These are phyloP conservation scores for Leishmania braziliensis DNA, from an alignment of 208 protist species.

Conservation along the genomic window DNA sequence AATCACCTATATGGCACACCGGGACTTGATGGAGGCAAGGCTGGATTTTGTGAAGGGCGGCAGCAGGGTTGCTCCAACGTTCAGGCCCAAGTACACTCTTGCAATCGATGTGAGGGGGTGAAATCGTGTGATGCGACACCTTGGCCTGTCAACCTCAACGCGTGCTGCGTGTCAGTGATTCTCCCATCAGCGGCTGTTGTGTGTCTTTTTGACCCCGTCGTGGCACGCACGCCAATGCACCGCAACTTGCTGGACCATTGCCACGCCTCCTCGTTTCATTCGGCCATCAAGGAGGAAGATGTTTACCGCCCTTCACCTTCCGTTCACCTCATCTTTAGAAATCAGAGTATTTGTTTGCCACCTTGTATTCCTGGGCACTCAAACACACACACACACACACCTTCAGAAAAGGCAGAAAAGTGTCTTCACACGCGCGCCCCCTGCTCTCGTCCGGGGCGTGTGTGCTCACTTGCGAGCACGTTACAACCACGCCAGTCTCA, in stretches of 20 bases:
- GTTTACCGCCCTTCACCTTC: neutral
- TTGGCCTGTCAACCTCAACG: neutral
- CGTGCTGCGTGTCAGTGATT: neutral
- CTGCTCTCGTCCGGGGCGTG: neutral
- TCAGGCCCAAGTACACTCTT: slow-evolving; percentile 60
- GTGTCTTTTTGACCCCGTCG: neutral
- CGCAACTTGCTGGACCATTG: neutral
- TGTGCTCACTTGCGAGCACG: neutral
- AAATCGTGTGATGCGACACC: neutral
- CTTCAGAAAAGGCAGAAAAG: slow-evolving; percentile 9
- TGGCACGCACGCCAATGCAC: neutral
- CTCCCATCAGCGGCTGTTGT: neutral
- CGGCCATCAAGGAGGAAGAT: neutral
- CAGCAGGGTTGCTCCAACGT: slow-evolving; percentile 16
- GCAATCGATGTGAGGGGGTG: slow-evolving; percentile 9
- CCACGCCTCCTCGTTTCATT: neutral
- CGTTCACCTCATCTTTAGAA: neutral
- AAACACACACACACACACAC: neutral
- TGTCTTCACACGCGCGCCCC: neutral
- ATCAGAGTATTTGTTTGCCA: slow-evolving; percentile 5
- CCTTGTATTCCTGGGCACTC: slow-evolving; percentile 5
- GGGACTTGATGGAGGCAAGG: slow-evolving; percentile 83
- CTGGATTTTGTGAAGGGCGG: slow-evolving; percentile 43
- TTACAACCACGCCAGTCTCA: neutral
- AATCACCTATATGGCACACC: slow-evolving; percentile 68